Percentiles rank a stretch among this genome's conserved stretches.
phyloP scores from a whole-genome alignment of 2,329 filamentous ascomycete genomes.

The Leptodontidium sp. region DNA sequence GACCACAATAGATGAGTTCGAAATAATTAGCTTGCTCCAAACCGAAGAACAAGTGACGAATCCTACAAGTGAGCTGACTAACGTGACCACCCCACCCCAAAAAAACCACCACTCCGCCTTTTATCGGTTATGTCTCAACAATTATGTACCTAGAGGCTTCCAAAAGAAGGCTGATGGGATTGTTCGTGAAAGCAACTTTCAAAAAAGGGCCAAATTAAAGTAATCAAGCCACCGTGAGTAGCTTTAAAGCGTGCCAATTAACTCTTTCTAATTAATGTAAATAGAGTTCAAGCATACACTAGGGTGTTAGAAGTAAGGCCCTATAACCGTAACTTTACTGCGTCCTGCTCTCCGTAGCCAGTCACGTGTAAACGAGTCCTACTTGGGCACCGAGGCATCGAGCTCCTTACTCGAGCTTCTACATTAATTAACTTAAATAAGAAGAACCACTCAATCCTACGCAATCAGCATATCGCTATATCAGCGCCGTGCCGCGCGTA shows the following conservation, averaged over 20 bases:
- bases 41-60: not conserved
- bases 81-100: not conserved
- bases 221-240: no score
- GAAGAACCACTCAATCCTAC: not conserved
- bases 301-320: no score
- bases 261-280: no score
- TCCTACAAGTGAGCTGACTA: not conserved
- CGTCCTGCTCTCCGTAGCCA: no score
- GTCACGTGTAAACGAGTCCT: no score
- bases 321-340: no score
- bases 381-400: not conserved
- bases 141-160: not conserved
- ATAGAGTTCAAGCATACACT: no score
- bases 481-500: not conserved
- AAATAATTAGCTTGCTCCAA: not conserved
- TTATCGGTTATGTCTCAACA: not conserved
- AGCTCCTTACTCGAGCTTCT: not conserved
- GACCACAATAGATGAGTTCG: not conserved
- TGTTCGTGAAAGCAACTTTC: no score
- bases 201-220: no score
- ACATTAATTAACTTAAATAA: not conserved
- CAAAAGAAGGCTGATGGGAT: not conserved
- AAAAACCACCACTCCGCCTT: not conserved
- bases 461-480: not conserved
- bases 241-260: no score